Percentiles rank a stretch among this genome's conserved stretches.
Conservation (phyloP, 176 grass and related monocot species). For the Echinochloa phyllopogon region DNA sequence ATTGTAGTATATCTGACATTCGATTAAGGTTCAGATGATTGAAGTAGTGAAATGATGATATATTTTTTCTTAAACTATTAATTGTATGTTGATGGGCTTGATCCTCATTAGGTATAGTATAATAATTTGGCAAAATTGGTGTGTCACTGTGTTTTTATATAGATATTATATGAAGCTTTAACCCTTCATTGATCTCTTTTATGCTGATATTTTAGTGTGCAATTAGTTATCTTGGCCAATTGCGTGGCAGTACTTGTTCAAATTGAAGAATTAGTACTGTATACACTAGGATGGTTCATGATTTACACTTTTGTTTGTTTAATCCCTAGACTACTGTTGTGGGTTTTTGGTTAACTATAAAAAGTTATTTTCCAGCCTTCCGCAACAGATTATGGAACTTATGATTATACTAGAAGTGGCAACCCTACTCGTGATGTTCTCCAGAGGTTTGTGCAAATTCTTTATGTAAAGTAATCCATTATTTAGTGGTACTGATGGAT, state of each 20-base stretch:
- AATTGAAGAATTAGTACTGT: background rate
- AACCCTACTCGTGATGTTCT: slow-evolving; percentile 98
- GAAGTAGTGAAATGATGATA: background rate
- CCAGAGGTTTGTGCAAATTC: slow-evolving; percentile 65
- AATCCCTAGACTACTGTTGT: background rate
- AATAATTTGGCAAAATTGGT: background rate
- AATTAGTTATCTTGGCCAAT: background rate
- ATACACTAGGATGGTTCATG: slow-evolving; percentile 5
- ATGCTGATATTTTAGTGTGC: background rate
- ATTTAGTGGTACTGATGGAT: slow-evolving; percentile 36
- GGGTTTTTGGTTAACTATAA: background rate
- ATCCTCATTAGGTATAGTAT: background rate
- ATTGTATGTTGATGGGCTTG: background rate
- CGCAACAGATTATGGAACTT: slow-evolving; percentile 81
- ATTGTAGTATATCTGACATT: background rate
- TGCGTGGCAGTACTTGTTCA: slow-evolving; percentile 6
- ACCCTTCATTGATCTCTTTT: background rate
- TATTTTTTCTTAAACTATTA: background rate
- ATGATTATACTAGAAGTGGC: slow-evolving; percentile 98
- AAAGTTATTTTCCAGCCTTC: slow-evolving; percentile 73
- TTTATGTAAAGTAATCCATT: slow-evolving; percentile 29
- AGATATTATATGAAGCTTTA: background rate
- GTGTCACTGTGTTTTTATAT: background rate
- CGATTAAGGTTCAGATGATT: background rate
- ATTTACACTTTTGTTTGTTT: background rate